A percentile compares a stretch with the other conserved stretches of the same genome.
Conservation (phyloP, 176 grass and related monocot genomes). For the Canna indica region DNA sequence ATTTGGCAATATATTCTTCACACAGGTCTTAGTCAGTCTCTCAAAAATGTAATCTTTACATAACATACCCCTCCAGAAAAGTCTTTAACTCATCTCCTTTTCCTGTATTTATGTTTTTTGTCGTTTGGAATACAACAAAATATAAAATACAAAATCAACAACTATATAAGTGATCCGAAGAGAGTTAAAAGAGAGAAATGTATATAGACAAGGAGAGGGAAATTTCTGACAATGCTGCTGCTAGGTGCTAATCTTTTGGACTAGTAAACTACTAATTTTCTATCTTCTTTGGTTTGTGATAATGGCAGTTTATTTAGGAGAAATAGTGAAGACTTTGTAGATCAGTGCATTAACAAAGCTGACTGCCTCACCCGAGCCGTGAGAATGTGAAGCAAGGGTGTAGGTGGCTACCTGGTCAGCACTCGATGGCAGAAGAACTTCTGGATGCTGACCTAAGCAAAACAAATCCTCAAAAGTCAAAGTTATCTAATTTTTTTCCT, state of each 20-base stretch:
- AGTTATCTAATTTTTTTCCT: too few species aligned
- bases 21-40: too few species aligned
- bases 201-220: too few species aligned
- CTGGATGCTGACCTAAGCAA: slow-evolving; percentile 54
- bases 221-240: background rate
- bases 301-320: background rate
- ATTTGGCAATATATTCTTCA: too few species aligned
- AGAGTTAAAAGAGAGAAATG: background rate
- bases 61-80: too few species aligned
- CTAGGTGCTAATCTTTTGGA: background rate
- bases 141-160: too few species aligned
- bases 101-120: too few species aligned
- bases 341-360: slow-evolving; percentile 79
- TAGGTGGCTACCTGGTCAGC: slow-evolving; percentile 81
- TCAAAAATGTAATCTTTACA: too few species aligned
- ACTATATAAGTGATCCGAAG: background rate
- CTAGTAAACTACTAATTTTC: background rate
- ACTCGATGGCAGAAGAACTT: slow-evolving; percentile 95
- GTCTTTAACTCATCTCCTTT: too few species aligned
- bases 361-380: slow-evolving; percentile 85
- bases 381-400: slow-evolving; percentile 71
- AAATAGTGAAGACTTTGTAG: slow-evolving; percentile 59
- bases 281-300: background rate
- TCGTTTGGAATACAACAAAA: too few species aligned
- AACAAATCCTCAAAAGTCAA: too few species aligned